Base-by-base conservation (phyloP, 768 basidiomycete genomes). In the Gloeopeniophorella convolvens region DNA sequence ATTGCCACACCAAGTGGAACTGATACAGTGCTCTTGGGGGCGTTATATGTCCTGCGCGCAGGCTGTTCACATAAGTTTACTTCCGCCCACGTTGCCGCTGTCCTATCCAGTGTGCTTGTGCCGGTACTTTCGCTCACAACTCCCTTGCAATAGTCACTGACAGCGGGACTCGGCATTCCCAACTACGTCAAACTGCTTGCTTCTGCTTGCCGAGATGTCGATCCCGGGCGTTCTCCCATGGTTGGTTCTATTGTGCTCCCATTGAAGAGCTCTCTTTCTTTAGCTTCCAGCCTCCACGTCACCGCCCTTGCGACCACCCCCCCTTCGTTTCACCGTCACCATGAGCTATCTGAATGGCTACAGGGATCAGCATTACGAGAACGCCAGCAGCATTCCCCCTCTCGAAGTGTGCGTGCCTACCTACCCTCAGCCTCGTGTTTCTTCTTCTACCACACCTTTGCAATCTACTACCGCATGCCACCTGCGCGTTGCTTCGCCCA, bases 401-500 rank as follows among this genome's bases (percentile, higher is more conserved):
- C 33, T 58, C 12, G 57, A 58, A 26, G 27, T 58, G 55, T 57
- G 56, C 48, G 56, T 57, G 48, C 31, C 35, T 27, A 32, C 44
- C 48, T 37, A 45, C 23, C 45, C 54, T 41, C 40, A 18, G 20
- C 44, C 48, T 52, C 52, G 54, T 56, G 53, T 56, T 30, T n/a
- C 31, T 26, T 51, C 33, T 36, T 36, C 33, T 20, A 33, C 27
- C 31, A 36, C 32, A 7, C 42, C 21, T 35, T 34, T 4, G 33
- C 24, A 18, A 15, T n/a, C 28, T 28, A 11, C 30, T 36, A 23
- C 18, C 34, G n/a, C 39, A 26, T 45, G 34, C 41, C 30, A 28
- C 50, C 10, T 35, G 28, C 27, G n/a, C 32, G 30, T 34, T 33
- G 20, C 50, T 32, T 34, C 26, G 35, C 45, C 40, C 11, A 27